phyloP scores from a whole-genome alignment of 495 filamentous ascomycete species.

The Hypoxylon trugodes region DNA sequence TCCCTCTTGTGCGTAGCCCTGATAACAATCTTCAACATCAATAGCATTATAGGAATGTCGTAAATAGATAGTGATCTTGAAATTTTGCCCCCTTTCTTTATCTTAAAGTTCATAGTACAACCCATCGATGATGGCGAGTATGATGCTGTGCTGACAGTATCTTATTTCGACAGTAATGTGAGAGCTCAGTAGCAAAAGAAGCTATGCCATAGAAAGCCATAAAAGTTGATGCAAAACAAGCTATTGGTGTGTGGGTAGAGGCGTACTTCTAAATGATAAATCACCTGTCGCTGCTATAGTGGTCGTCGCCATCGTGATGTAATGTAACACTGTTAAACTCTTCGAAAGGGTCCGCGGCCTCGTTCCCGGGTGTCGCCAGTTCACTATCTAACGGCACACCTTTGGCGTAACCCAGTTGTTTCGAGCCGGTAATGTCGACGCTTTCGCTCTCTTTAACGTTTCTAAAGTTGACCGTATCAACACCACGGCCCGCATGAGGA shows the following conservation, averaged over 20 bases:
- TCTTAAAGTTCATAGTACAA: constrained; percentile 30
- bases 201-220: background rate
- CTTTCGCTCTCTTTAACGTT: constrained; percentile 97
- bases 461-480: constrained; percentile 95
- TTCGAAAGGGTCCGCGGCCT: constrained; percentile 92
- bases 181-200: background rate
- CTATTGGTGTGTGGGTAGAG: background rate
- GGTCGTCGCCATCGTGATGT: constrained; percentile 90
- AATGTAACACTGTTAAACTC: constrained; percentile 99
- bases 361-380: constrained; percentile 82
- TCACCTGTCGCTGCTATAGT: constrained; percentile 45
- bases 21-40: constrained; percentile 34
- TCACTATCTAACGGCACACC: constrained; percentile 88
- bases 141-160: constrained; percentile 4
- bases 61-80: constrained; percentile 21
- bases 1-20: constrained; percentile 25
- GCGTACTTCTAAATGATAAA: constrained; percentile 6
- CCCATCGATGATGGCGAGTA: constrained; percentile 6
- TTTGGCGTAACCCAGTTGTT: constrained; percentile 59
- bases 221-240: background rate
- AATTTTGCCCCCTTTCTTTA: constrained; percentile 4
- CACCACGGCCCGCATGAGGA: constrained; percentile 87
- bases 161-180: background rate
- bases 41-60: constrained; percentile 20
- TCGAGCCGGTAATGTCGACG: constrained; percentile 83